Percentiles rank a stretch among this genome's conserved stretches.
Conservation (phyloP, 192 early-diverging fungal genomes). For the Coemansia erecta region DNA sequence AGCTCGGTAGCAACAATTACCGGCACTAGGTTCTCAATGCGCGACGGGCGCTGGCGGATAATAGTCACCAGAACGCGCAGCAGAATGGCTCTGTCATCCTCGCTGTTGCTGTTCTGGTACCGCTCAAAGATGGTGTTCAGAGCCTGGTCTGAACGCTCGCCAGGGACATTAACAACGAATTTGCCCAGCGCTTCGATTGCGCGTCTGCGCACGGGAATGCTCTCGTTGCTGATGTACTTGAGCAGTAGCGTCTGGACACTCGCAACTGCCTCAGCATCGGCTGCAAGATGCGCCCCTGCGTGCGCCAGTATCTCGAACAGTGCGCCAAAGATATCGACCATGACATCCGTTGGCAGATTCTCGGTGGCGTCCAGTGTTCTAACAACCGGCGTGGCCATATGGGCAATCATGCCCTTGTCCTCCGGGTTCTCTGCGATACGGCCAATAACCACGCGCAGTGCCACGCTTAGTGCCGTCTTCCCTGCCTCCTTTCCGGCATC, state of each 20-base stretch:
- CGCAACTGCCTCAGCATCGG: slow-evolving; percentile 13
- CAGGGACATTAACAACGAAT: slow-evolving; percentile 39
- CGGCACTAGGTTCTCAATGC: slow-evolving; percentile 15
- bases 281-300: slow-evolving; percentile 28
- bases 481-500: slow-evolving; percentile 3
- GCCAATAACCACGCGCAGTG: slow-evolving; percentile 29
- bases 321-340: slow-evolving; percentile 33
- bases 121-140: slow-evolving; percentile 37
- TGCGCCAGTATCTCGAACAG: slow-evolving; percentile 27
- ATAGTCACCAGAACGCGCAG: slow-evolving; percentile 47
- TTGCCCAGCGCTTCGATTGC: slow-evolving; percentile 39
- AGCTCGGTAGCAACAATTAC: slow-evolving; percentile 32
- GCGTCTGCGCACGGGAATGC: slow-evolving; percentile 28
- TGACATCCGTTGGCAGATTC: slow-evolving; percentile 26
- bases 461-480: slow-evolving; percentile 30
- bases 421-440: slow-evolving; percentile 23
- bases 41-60: slow-evolving; percentile 36
- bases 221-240: slow-evolving; percentile 20
- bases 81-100: slow-evolving; percentile 25
- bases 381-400: slow-evolving; percentile 27
- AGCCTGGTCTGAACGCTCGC: slow-evolving; percentile 30
- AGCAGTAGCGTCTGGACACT: slow-evolving; percentile 31
- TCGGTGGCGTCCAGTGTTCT: slow-evolving; percentile 16
- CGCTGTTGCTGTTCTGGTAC: slow-evolving; percentile 29
- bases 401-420: slow-evolving; percentile 21